Conservation (phyloP, 768 basidiomycete genomes). For the Crepidotus variabilis region DNA sequence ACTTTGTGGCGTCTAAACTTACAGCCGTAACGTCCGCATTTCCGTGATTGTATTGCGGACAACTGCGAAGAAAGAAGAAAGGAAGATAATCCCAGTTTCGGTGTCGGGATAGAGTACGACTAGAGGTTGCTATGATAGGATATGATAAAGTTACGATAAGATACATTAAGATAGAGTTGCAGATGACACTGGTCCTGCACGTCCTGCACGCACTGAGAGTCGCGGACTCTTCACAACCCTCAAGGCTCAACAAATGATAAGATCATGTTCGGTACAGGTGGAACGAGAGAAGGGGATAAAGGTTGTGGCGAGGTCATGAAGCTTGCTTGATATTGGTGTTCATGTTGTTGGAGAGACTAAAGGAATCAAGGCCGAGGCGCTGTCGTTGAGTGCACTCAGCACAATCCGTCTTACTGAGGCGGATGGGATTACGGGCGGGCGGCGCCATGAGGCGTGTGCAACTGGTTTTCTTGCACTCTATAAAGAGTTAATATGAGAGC, state of each 20-base stretch:
- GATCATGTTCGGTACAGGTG: neutral
- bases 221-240: neutral
- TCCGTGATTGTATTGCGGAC: neutral
- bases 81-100: neutral
- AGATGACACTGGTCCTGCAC: neutral
- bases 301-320: neutral
- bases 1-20: neutral
- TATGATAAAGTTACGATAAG: neutral
- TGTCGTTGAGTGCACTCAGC: conserved; percentile 35
- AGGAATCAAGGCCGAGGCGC: conserved; percentile 12
- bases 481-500: neutral
- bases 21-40: neutral
- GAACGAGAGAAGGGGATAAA: neutral
- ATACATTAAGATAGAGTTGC: neutral
- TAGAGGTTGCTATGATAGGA: neutral
- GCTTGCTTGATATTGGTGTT: neutral
- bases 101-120: neutral
- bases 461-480: conserved; percentile 51
- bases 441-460: conserved; percentile 66
- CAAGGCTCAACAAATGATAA: neutral
- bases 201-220: neutral
- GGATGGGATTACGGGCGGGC: conserved; percentile 68
- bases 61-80: neutral
- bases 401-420: conserved; percentile 54
- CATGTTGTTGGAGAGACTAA: neutral